Percentiles rank a stretch among this genome's conserved stretches.
phyloP scores from a whole-genome alignment of 73 alveolate species.

The Paramecium pentaurelia region DNA sequence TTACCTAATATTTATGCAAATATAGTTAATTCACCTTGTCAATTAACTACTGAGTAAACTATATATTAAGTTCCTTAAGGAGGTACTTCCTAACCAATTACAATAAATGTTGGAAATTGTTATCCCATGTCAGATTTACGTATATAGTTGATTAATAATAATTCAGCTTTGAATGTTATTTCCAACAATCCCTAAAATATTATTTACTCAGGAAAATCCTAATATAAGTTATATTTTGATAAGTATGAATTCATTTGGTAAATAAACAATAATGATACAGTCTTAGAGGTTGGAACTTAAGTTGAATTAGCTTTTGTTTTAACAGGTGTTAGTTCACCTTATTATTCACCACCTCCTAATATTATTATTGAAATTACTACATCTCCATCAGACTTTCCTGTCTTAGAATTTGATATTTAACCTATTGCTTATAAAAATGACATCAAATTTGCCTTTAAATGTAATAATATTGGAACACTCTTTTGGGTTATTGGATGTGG shows the following conservation, averaged over 20 bases:
- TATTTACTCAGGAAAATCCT: background rate
- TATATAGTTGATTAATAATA: background rate
- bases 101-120: background rate
- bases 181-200: conserved; percentile 5
- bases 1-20: background rate
- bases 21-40: background rate
- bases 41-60: background rate
- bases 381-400: background rate
- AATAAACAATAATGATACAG: conserved; percentile 1
- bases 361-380: background rate
- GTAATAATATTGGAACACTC: background rate
- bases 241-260: background rate
- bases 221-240: background rate
- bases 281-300: background rate
- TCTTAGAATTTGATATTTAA: background rate
- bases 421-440: conserved; percentile 19
- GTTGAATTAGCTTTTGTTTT: background rate
- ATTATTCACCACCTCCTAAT: conserved; percentile 10
- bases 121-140: conserved; percentile 30
- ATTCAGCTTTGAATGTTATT: background rate
- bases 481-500: conserved; percentile 35
- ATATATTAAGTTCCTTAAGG: background rate
- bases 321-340: background rate
- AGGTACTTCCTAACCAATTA: background rate
- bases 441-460: background rate